A percentile compares a stretch with the other conserved stretches of the same genome.
phyloP scores from a whole-genome alignment of 768 basidiomycete species.

The Kwoniella sp. region DNA sequence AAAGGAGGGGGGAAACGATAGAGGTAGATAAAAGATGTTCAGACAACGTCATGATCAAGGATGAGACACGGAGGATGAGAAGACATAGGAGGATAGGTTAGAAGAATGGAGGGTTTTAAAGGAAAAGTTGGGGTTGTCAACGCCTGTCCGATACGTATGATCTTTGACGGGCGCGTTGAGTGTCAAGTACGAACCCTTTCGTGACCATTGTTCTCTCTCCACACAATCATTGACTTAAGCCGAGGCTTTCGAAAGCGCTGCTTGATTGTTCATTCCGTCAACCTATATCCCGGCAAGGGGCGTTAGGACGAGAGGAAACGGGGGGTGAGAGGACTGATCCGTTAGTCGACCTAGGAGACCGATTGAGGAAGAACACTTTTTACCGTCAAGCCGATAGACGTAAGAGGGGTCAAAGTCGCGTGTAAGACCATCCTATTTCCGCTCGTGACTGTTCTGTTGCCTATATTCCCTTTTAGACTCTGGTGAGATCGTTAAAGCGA shows the following conservation, averaged over 20 bases:
- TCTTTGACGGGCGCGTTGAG: conserved; percentile 14
- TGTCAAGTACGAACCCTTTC: conserved; percentile 29
- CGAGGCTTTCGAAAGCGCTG: conserved; percentile 3
- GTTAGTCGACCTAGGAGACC: not conserved
- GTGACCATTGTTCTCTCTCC: conserved; percentile 13
- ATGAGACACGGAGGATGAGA: not conserved
- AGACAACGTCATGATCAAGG: conserved; percentile 1
- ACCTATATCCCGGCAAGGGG: conserved; percentile 20
- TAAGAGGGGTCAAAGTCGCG: not conserved
- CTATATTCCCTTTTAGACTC: conserved; percentile 13
- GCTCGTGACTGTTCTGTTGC: conserved; percentile 13
- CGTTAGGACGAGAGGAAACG: conserved; percentile 2
- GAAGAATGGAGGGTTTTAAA: conserved; percentile 4
- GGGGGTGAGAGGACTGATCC: not conserved
- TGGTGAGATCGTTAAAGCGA: conserved; percentile 18
- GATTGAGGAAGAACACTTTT: no score
- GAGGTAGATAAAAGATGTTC: not conserved
- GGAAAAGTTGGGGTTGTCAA: conserved; percentile 21
- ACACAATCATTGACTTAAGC: not conserved
- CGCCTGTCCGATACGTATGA: conserved; percentile 18
- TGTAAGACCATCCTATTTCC: not conserved
- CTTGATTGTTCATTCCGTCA: conserved; percentile 17
- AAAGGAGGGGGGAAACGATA: not conserved
- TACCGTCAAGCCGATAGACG: not conserved
- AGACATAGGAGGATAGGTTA: not conserved